phyloP scores from a whole-genome alignment of 257 asterid genomes.

The Apocynum venetum region DNA sequence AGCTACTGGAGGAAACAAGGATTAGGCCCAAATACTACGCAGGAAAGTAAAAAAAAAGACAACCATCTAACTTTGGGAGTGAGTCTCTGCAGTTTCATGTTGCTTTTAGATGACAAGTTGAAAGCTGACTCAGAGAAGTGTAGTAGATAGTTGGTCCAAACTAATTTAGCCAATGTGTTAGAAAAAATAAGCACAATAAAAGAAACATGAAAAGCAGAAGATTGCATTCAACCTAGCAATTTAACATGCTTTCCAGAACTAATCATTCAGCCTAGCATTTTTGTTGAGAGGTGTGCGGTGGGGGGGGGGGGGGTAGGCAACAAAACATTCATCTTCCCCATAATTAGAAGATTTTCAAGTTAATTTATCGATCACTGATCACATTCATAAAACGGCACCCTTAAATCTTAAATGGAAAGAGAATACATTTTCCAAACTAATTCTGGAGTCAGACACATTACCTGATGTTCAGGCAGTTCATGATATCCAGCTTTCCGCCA shows the following conservation, averaged over 20 bases:
- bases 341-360: neutral
- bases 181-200: neutral
- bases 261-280: no score
- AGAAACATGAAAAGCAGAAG: neutral
- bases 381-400: neutral
- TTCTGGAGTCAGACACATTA: constrained; percentile 19
- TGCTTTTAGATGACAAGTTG: neutral
- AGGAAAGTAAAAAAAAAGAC: neutral
- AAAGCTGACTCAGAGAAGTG: neutral
- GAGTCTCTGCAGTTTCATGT: neutral
- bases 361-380: neutral
- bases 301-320: neutral
- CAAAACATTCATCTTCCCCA: neutral
- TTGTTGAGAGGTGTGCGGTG: no score
- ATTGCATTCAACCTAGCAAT: neutral
- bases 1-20: neutral
- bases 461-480: constrained; percentile 90
- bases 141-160: neutral
- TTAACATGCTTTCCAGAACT: neutral
- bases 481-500: constrained; percentile 98
- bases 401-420: no score
- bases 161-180: neutral
- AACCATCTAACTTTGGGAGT: neutral
- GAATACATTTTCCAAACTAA: neutral
- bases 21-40: neutral